These are phyloP conservation scores for Venturia nashicola DNA, from an alignment of 2,329 filamentous ascomycete species.

Conservation along the genomic window DNA sequence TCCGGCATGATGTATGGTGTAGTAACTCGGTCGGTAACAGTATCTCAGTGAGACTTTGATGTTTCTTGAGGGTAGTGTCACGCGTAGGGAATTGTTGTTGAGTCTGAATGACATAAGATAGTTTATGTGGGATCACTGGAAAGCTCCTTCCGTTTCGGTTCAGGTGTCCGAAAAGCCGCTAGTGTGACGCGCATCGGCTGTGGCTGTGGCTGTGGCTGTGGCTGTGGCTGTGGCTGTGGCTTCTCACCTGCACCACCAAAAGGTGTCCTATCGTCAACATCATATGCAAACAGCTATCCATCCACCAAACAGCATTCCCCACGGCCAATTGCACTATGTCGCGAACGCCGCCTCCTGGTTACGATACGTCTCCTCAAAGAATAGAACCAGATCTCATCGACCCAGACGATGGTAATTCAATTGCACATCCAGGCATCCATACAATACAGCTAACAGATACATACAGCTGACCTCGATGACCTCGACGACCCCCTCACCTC, in stretches of 20 bases:
- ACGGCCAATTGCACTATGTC: slow-evolving; percentile 1
- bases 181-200: neutral
- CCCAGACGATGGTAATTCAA: slow-evolving; percentile 35
- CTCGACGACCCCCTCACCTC: slow-evolving; percentile 78
- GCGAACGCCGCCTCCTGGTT: slow-evolving; percentile 24
- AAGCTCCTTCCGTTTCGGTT: neutral
- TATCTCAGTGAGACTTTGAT: neutral
- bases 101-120: neutral
- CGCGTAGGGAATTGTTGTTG: neutral
- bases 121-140: neutral
- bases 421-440: neutral
- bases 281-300: neutral
- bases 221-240: no score
- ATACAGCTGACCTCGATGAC: slow-evolving; percentile 70
- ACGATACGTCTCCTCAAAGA: slow-evolving; percentile 12
- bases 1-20: slow-evolving; percentile 16
- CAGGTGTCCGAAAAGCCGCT: neutral
- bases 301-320: neutral
- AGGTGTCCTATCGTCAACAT: neutral
- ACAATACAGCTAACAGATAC: neutral
- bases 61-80: neutral
- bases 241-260: neutral
- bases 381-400: slow-evolving; percentile 40
- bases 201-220: neutral
- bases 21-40: neutral